phyloP scores from a whole-genome alignment of 192 early-diverging fungal species.

The Jimgerdemannia lactiflua region DNA sequence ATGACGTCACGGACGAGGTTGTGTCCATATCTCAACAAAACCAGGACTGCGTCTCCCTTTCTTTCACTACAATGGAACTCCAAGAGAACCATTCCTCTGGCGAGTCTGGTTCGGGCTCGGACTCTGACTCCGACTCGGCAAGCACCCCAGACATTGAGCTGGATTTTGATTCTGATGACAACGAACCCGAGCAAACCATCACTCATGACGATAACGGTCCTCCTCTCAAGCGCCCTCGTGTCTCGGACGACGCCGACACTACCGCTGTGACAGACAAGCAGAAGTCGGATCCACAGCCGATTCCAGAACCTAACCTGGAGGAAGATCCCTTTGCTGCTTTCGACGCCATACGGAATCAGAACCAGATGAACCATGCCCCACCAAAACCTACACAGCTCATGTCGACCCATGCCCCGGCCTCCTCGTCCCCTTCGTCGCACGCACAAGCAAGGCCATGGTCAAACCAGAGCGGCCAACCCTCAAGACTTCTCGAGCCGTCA shows the following conservation, averaged over 20 bases:
- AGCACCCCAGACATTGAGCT: neutral
- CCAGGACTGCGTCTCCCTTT: neutral
- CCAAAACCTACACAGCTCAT: neutral
- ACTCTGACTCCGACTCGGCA: neutral
- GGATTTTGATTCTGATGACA: neutral
- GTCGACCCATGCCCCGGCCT: neutral
- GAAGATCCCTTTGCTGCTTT: neutral
- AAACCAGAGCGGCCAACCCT: neutral
- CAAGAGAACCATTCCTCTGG: neutral
- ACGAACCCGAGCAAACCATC: neutral
- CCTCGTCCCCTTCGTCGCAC: neutral
- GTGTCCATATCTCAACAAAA: too few species aligned
- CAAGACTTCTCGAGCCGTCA: slow-evolving; percentile 42
- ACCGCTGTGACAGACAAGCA: neutral
- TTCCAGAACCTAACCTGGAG: neutral
- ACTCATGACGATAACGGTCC: neutral
- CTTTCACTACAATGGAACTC: neutral
- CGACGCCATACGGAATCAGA: neutral
- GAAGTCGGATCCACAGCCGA: neutral
- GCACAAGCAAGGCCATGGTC: neutral
- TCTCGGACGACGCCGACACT: neutral
- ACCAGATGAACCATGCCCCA: neutral
- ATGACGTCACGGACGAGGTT: too few species aligned
- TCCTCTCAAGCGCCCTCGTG: neutral
- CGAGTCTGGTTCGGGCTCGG: neutral